phyloP scores from a whole-genome alignment of 345 rosid species.

The Microcos paniculata region DNA sequence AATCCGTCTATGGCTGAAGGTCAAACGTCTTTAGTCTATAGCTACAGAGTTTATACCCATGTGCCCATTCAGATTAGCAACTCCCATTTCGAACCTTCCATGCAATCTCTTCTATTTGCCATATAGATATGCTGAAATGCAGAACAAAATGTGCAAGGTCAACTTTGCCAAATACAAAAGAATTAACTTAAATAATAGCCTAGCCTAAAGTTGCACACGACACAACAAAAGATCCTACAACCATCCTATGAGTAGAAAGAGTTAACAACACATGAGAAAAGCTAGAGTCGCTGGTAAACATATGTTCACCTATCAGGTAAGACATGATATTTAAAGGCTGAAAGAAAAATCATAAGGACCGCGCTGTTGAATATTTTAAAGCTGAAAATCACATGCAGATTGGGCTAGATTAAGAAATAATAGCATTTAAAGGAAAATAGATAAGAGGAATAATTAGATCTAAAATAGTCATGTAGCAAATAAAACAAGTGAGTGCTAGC shows the following conservation, averaged over 20 bases:
- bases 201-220: too few relatives aligned
- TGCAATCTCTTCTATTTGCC: too few relatives aligned
- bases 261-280: conserved; percentile 80
- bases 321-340: conserved; percentile 94
- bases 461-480: not conserved
- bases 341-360: conserved; percentile 93
- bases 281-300: conserved; percentile 91
- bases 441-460: not conserved
- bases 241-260: conserved; percentile 91
- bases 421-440: not conserved
- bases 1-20: too few relatives aligned
- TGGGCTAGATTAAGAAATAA: conserved; percentile 15
- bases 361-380: conserved; percentile 90
- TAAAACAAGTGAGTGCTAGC: not conserved
- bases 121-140: too few relatives aligned
- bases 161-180: too few relatives aligned
- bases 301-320: conserved; percentile 72
- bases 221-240: too few relatives aligned
- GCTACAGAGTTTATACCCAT: too few relatives aligned
- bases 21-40: too few relatives aligned
- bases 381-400: conserved; percentile 58
- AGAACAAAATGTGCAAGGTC: too few relatives aligned
- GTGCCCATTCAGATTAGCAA: too few relatives aligned
- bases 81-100: too few relatives aligned
- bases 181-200: too few relatives aligned